Evolutionary conservation across 495 filamentous ascomycete species (phyloP), one percentile per base, ranked within the genome.

Genomic region (Podospora bellae-mahoneyi): DNA sequence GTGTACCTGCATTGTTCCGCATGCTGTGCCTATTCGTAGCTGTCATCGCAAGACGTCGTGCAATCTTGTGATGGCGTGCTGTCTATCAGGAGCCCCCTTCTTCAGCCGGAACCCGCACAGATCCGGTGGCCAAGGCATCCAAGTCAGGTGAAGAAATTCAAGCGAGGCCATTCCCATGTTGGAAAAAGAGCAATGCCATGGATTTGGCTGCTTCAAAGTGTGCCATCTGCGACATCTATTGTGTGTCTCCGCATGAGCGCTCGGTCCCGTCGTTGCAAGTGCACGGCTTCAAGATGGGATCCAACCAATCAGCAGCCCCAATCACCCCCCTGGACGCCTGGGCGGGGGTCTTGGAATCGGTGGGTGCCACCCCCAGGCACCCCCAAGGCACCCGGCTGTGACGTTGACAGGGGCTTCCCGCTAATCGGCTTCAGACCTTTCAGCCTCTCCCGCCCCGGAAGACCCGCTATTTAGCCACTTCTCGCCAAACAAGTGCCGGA

Each of bases 201-300:
- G 64, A 34, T 60, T 34, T 15, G 53, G 4, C 18, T 74, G 72
- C 72, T 68, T 74, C 69, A 72, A 32, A 27, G 61, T 44, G 28
- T 9, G 6, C 57, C 53, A 62, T 59, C 63, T 68, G 66, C 62
- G 66, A 71, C 69, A 65, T 20, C 18, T 58, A 2, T 7, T 16
- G 61, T 18, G 32, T 20, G 28, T 63, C 61, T 63, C 28, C 54
- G 63, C 64, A 59, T 55, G 64, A 57, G 64, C 32, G 63, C 66
- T 34, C 55, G 53, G 69, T 54, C 58, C 18, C 28, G 60, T 60
- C 19, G 64, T 70, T 53, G 66, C 67, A 68, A 30, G n/a, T 44
- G 64, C 69, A 71, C 66, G 66, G 69, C 66, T 64, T 63, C 28
- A 63, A 55, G 16, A 30, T 56, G 65, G 2, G 3, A 53, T 28